These are phyloP conservation scores for Exophiala spinifera DNA, from an alignment of 2,329 filamentous ascomycete genomes.

Conservation along the genomic window DNA sequence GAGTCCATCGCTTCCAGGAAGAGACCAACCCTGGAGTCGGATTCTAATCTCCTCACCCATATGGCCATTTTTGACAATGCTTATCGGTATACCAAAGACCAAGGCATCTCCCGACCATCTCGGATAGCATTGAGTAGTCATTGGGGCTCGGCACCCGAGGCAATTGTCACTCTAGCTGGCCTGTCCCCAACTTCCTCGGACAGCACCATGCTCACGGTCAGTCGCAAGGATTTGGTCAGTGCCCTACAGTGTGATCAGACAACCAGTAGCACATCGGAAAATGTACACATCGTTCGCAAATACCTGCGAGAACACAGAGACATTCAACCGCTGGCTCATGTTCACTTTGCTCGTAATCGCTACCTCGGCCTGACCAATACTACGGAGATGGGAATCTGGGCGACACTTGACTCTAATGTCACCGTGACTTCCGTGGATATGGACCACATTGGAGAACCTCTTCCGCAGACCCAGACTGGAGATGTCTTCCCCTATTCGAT, in stretches of 20 bases:
- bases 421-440: slow-evolving; percentile 32
- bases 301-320: slow-evolving; percentile 46
- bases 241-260: slow-evolving; percentile 16
- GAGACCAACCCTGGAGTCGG: not conserved
- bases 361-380: slow-evolving; percentile 49
- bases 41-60: slow-evolving; percentile 33
- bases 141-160: slow-evolving; percentile 26
- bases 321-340: slow-evolving; percentile 47
- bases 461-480: slow-evolving; percentile 27
- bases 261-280: slow-evolving; percentile 8
- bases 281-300: slow-evolving; percentile 17
- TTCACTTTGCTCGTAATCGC: slow-evolving; percentile 46
- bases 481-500: slow-evolving; percentile 51
- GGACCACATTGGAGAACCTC: slow-evolving; percentile 20
- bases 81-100: slow-evolving; percentile 41
- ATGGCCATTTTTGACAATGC: slow-evolving; percentile 48
- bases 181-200: slow-evolving; percentile 20
- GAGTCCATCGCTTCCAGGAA: slow-evolving; percentile 18
- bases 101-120: slow-evolving; percentile 23
- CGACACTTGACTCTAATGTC: slow-evolving; percentile 48
- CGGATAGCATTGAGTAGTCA: slow-evolving; percentile 27
- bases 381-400: slow-evolving; percentile 43
- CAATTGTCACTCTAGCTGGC: slow-evolving; percentile 29
- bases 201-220: slow-evolving; percentile 18
- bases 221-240: slow-evolving; percentile 20